Evolutionary conservation across 306 rosid genomes (phyloP).

Genomic region (Phaseolus lunatus): DNA sequence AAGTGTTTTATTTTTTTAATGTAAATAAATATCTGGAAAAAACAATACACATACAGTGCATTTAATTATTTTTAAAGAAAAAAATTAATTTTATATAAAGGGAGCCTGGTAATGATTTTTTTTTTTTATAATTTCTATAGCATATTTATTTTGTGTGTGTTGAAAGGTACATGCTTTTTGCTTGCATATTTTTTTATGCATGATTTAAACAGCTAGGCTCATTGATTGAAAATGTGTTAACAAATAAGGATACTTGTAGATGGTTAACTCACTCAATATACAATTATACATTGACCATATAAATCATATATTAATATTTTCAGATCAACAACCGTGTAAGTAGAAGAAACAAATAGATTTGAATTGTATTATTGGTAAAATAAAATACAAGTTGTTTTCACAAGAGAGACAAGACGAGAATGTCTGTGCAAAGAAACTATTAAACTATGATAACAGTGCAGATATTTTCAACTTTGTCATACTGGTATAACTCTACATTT

Average conservation of each 20-base stretch:
- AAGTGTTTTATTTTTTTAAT: too few relatives aligned
- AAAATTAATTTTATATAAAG: too few relatives aligned
- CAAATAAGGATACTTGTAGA: background rate
- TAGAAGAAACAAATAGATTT: background rate
- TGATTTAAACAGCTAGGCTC: background rate
- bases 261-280: background rate
- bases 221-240: background rate
- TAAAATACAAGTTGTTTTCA: background rate
- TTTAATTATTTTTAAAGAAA: too few relatives aligned
- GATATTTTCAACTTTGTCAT: background rate
- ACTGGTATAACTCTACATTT: background rate
- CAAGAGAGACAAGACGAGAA: background rate
- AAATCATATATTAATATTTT: background rate
- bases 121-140: too few relatives aligned
- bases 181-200: background rate
- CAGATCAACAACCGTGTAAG: constrained; percentile 3
- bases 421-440: background rate
- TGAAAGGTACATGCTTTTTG: background rate
- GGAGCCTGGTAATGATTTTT: too few relatives aligned
- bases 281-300: constrained; percentile 8
- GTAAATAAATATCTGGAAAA: too few relatives aligned
- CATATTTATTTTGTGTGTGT: background rate
- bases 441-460: background rate
- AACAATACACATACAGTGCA: too few relatives aligned
- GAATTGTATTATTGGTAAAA: constrained; percentile 3